Evolutionary conservation across 2,329 filamentous ascomycete genomes (phyloP).

Genomic region (Ilyonectria mors-panacis): DNA sequence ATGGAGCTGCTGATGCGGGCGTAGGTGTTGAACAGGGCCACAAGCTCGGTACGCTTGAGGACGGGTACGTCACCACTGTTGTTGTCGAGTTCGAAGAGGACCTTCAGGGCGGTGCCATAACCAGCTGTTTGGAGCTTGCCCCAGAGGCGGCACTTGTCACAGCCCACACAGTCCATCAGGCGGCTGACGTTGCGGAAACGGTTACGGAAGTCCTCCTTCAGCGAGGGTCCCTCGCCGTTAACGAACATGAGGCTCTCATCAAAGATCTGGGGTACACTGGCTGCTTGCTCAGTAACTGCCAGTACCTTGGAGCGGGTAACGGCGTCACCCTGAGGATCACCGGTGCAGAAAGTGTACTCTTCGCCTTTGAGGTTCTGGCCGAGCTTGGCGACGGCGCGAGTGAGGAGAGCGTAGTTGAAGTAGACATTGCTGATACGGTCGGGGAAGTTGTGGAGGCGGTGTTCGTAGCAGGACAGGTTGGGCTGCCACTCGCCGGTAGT

Average conservation of each 20-base stretch:
- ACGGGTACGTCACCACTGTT: constrained; percentile 75
- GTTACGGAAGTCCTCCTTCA: constrained; percentile 98
- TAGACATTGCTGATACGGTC: constrained; percentile 98
- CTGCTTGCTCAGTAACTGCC: constrained; percentile 79
- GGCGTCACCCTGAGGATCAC: constrained; percentile 83
- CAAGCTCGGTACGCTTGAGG: constrained; percentile 90
- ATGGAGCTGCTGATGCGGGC: constrained; percentile 88
- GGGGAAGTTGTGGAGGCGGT: constrained; percentile 85
- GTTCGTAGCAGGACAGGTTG: constrained; percentile 90
- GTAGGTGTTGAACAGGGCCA: constrained; percentile 95
- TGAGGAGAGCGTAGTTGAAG: constrained; percentile 98
- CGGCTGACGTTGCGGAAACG: constrained; percentile 97
- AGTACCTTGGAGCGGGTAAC: constrained; percentile 86
- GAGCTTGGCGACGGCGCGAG: constrained; percentile 91
- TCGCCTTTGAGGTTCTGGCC: constrained; percentile 78
- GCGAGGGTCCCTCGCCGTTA: constrained; percentile 77
- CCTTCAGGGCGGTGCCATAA: constrained; percentile 94
- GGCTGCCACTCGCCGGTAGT: constrained; percentile 94
- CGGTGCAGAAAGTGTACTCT: constrained; percentile 92
- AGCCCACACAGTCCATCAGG: constrained; percentile 98
- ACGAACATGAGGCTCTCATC: constrained; percentile 97
- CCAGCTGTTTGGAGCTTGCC: constrained; percentile 96
- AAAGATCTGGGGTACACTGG: constrained; percentile 84
- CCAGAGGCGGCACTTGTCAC: constrained; percentile 98
- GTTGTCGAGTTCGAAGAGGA: constrained; percentile 93